Base-by-base conservation (phyloP, 2,329 filamentous ascomycete species). In the Talaromyces atroroseus region DNA sequence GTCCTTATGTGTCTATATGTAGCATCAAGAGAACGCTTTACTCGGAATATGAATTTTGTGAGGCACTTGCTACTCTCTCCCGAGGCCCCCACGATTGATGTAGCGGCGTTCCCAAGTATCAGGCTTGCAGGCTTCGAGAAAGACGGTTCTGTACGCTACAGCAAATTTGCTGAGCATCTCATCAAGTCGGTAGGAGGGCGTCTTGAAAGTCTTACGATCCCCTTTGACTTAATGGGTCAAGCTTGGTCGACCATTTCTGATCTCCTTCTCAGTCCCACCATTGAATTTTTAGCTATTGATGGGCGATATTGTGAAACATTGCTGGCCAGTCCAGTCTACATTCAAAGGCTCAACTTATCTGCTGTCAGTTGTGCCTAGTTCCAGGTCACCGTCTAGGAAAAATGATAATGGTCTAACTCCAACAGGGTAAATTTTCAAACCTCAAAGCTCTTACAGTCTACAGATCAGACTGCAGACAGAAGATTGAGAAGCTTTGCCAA, bases 391-490 rank as follows among this genome's bases (percentile, higher is more conserved):
- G 2, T n/a, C 14, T 26, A 10, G 14, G 1, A 51, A 5, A n/a
- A 42, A 20, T 11, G 2, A 11, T 16, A 24, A 21, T 51, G n/a
- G n/a, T 29, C 49, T 51, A 6, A 51, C 8, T 18, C n/a, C 7
- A 40, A 29, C 10, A 40, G 32, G 32, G n/a, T n/a, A 40, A 51
- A 7, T 24, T 51, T 32, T 51, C 49, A 36, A 26, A 51, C 20
- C 18, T 51, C 49, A 51, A 51, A 23, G 49, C 49, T 42, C 49
- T 51, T 18, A 42, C 49, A 6, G 26, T 51, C 24, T 51, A 40
- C 32, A 40, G 14, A 16, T 51, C 49, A 26, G 18, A 49, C 12
- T 18, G 20, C 46, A 12, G 11, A 11, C 46, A 16, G 18, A 21
- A 21, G 16, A 32, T 32, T 16, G 8, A 2, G 6, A 36, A 20